Evolutionary conservation across 306 rosid genomes (phyloP).

Genomic region (Vigna trinervia): DNA sequence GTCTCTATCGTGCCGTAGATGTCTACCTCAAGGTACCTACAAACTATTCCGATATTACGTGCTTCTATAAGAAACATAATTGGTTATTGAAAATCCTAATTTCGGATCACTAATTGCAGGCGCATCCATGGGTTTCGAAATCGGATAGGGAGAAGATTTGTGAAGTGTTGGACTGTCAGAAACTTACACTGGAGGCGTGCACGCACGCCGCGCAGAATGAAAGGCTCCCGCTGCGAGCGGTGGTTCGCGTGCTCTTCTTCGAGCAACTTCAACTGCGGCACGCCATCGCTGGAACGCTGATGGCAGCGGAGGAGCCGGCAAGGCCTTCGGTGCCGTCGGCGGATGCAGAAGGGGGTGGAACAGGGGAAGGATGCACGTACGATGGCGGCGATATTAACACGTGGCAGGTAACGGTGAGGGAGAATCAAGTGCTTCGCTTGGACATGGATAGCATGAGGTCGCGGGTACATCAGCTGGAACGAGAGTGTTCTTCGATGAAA

Average conservation of each 20-base stretch:
- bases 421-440: constrained; percentile 25
- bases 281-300: background rate
- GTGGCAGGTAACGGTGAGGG: background rate
- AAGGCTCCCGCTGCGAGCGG: constrained; percentile 71
- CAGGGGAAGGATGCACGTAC: background rate
- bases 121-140: constrained; percentile 13
- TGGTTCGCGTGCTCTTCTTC: constrained; percentile 13
- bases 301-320: background rate
- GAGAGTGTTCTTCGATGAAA: background rate
- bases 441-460: constrained; percentile 29
- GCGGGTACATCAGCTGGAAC: background rate
- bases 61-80: background rate
- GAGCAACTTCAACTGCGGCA: constrained; percentile 26
- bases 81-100: background rate
- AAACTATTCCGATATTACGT: background rate
- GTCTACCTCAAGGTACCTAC: constrained; percentile 8
- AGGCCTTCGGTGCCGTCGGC: background rate
- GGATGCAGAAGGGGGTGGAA: background rate
- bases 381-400: background rate
- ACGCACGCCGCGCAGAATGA: constrained; percentile 95
- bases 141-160: constrained; percentile 6
- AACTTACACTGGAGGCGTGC: constrained; percentile 65
- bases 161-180: constrained; percentile 1
- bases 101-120: background rate
- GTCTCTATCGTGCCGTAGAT: constrained; percentile 20